Percentiles rank a stretch among this genome's conserved stretches.
phyloP scores from a whole-genome alignment of 805 yeast genomes.

The Starmerella apis region DNA sequence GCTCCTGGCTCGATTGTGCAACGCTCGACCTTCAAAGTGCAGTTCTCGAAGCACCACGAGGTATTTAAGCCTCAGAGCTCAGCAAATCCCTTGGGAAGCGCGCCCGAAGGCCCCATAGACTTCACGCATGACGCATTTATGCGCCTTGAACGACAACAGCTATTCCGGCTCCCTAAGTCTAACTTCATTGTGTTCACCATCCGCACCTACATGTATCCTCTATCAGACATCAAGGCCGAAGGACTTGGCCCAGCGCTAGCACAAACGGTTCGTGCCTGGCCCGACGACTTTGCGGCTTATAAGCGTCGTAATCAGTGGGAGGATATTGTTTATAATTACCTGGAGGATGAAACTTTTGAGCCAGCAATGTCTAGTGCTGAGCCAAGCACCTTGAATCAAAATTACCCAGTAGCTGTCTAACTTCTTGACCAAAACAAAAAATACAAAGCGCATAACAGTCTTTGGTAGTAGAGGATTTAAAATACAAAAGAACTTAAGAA shows the following conservation, averaged over 20 bases:
- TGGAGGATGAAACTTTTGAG: background rate
- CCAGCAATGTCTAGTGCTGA: background rate
- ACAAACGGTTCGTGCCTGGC: slow-evolving; percentile 56
- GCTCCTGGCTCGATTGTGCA: slow-evolving; percentile 47
- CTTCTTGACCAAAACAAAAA: no score
- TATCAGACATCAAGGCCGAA: slow-evolving; percentile 39
- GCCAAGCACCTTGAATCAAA: no score
- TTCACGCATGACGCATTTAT: slow-evolving; percentile 39
- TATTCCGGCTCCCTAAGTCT: slow-evolving; percentile 44
- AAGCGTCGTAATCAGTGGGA: slow-evolving; percentile 63
- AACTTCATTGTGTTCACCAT: slow-evolving; percentile 42
- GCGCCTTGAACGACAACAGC: slow-evolving; percentile 50
- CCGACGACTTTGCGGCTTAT: slow-evolving; percentile 47
- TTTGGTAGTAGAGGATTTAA: no score
- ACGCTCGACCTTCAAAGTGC: slow-evolving; percentile 62
- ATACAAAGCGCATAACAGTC: no score
- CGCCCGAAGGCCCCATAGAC: slow-evolving; percentile 31
- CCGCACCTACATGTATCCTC: slow-evolving; percentile 49
- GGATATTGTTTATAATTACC: slow-evolving; percentile 4
- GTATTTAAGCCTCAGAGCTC: slow-evolving; percentile 38
- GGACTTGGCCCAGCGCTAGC: slow-evolving; percentile 43
- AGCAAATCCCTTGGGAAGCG: slow-evolving; percentile 33
- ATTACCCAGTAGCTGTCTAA: no score
- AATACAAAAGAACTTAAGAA: no score
- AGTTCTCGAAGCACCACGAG: slow-evolving; percentile 40